Base-by-base conservation (phyloP, 768 basidiomycete species). In the Tremella yokohamensis region DNA sequence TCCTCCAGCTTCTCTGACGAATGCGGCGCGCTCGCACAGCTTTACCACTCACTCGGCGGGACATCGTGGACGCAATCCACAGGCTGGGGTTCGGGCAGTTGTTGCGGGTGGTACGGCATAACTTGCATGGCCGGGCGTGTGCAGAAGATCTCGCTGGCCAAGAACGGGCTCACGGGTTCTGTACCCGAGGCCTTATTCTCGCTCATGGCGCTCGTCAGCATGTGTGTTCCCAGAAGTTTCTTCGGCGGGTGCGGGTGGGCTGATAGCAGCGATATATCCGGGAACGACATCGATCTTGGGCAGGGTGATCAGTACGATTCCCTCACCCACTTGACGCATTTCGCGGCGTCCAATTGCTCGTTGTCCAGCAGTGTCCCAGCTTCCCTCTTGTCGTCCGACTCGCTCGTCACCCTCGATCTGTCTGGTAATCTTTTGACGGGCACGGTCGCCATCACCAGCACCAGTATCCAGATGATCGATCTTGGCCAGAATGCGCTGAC, bases 101-200 rank as follows among this genome's bases (percentile, higher is more conserved):
- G 65, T 49, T 66, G 65, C 50, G 20, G 13, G 16, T 66, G 65
- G 65, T 66, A 24, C 26, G 65, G 65, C 0, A 58, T 66, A 3
- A 60, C 49, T 20, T 66, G 65, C 57, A 54, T 42, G 29, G 45
- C 34, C n/a, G 37, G 29, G 48, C 40, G 59, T 19, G 61, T 66
- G 12, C 48, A 42, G 12, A 54, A 40, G 16, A 19, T 66, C 7
- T 44, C 49, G 16, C 37, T 66, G 44, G 50, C 52, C 13, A 29
- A 18, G 1, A 66, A 66, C 56, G 61, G 61, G 2, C 29, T 66
- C 45, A 45, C 34, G 19, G 65, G 61, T 8, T n/a, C 24, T 8
- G n/a, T 66, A 34, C 40, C 49, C 15, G 44, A 13, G 3, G 34
- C 51, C n/a, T 16, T 66, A 0, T 62, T 63, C 44, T 52, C 47